Conservation (phyloP, 164 flowering plant genomes). For the Piper betle region DNA sequence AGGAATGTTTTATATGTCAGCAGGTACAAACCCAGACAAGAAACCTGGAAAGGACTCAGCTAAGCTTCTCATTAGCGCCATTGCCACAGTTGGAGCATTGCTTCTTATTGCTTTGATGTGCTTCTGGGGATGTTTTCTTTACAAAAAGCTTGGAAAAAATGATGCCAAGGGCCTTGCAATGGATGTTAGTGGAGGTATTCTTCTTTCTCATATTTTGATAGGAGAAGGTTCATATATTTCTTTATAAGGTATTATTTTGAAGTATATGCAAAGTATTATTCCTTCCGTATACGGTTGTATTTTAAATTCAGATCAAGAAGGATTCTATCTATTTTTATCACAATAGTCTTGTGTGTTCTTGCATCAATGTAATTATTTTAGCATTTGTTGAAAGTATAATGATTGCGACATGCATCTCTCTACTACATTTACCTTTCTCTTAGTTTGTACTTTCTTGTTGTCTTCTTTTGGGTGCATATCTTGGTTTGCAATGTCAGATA, state of each 20-base stretch:
- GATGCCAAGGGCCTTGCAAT: conserved; percentile 57
- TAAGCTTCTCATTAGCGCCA: conserved; percentile 76
- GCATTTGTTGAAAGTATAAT: background rate
- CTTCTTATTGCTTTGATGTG: conserved; percentile 97
- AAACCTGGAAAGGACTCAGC: conserved; percentile 39
- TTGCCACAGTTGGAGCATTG: conserved; percentile 90
- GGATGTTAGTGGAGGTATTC: conserved; percentile 80
- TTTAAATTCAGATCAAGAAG: background rate
- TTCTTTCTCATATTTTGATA: background rate
- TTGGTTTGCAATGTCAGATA: too few species aligned
- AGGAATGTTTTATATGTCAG: background rate
- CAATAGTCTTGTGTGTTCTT: background rate
- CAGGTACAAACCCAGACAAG: conserved; percentile 33
- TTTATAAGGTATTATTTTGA: background rate
- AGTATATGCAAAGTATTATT: background rate
- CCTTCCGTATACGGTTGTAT: background rate
- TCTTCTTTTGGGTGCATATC: too few species aligned
- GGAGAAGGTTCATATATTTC: background rate
- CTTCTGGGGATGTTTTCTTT: conserved; percentile 95
- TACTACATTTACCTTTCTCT: too few species aligned
- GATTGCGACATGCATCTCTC: too few species aligned
- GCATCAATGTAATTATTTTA: background rate
- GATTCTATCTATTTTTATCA: background rate
- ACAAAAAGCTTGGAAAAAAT: conserved; percentile 77
- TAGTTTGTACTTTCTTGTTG: too few species aligned